Base-by-base conservation (phyloP, 192 early-diverging fungal genomes). In the Neocallimastix lanati region DNA sequence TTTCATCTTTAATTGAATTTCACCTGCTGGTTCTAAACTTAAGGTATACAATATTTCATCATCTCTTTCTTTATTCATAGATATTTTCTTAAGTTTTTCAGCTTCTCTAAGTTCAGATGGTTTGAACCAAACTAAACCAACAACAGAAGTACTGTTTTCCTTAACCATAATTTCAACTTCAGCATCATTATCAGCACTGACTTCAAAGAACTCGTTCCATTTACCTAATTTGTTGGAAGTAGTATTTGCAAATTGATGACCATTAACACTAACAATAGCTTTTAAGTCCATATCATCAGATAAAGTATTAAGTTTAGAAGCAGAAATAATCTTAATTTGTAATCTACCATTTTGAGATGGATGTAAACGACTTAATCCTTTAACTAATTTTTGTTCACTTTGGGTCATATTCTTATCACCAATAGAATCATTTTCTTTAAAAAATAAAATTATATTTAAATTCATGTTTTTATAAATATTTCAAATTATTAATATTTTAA, bases 41-140 rank as follows among this genome's bases (percentile, higher is more conserved):
- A 67, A 67, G 9, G 50, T 67, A 67, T 67, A 67, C n/a, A 67
- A 67, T 50, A 21, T 50, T 6, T 5, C 4, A 67, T 67, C 25
- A 21, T 67, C 50, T 25, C 9, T 25, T n/a, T 50, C 40, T 50
- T 67, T 25, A n/a, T n/a, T 18, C 2, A 67, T 6, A 67, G 18
- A 2, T n/a, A 11, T 0, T 67, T 21, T 67, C 16, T 67, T 67
- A n/a, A 67, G 21, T 25, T 67, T 67, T 67, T 67, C 76, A 95
- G 82, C 40, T 93, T 97, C 94, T 58, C 93, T 93, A 78, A 99
- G 90, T 81, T 99, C 97, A 2, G 92, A 92, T 33, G 98, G 89
- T 80, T 95, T 95, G 78, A 98, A 89, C 98, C 98, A 99, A 80
- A 94, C 83, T 79, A 97, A 84, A 13, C 94, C 94, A 81, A 97